Evolutionary conservation across 192 early-diverging fungal species (phyloP).

Genomic region (Gonapodya prolifera): DNA sequence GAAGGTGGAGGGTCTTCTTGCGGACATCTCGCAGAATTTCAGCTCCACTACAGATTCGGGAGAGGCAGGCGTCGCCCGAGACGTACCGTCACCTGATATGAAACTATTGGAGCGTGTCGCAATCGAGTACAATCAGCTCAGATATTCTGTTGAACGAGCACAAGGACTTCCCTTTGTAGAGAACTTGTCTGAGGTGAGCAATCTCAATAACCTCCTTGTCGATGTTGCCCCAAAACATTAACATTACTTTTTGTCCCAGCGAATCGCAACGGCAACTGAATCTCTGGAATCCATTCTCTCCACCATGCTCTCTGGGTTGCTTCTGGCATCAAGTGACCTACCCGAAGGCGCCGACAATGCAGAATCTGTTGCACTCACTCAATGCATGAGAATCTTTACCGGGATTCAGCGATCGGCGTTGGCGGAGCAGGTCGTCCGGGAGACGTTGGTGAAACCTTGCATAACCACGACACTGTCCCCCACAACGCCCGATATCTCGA

Average conservation of each 20-base stretch:
- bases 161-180: conserved; percentile 50
- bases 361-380: conserved; percentile 28
- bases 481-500: not conserved
- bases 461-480: conserved; percentile 29
- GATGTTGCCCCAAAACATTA: not conserved
- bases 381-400: conserved; percentile 61
- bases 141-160: conserved; percentile 52
- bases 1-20: conserved; percentile 60
- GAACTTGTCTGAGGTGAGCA: conserved; percentile 62
- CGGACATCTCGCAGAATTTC: too few relatives aligned
- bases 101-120: conserved; percentile 73
- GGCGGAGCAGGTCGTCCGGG: conserved; percentile 49
- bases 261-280: not conserved
- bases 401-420: conserved; percentile 52
- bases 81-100: conserved; percentile 19
- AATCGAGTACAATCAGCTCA: conserved; percentile 75
- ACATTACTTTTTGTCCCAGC: not conserved
- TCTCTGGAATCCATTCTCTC: not conserved
- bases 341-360: not conserved
- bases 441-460: conserved; percentile 37
- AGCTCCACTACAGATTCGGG: too few relatives aligned
- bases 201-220: too few relatives aligned
- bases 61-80: too few relatives aligned
- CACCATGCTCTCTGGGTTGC: not conserved
- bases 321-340: not conserved